Base-by-base conservation (phyloP, 2,329 filamentous ascomycete species). In the Mollisia scopiformis region DNA sequence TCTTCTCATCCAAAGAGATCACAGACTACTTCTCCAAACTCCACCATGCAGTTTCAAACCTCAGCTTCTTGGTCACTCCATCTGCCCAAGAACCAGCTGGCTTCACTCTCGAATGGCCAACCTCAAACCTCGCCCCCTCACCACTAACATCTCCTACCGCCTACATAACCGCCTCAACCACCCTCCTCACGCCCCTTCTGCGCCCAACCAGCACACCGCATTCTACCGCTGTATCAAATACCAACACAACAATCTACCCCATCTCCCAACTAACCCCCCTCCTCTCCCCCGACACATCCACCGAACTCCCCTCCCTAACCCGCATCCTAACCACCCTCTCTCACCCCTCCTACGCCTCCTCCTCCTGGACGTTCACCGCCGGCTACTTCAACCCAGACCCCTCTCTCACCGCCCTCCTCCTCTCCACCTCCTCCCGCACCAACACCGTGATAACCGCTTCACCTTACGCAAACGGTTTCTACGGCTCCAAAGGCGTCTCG, bases 361-460 rank as follows among this genome's bases (percentile, higher is more conserved):
- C 90, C 0, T 89, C 87, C 14, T 99, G 95, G 95, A 95, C 92
- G 0, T 98, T 99, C 75, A 98, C 95, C 0, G 95, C 95, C 0
- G 95, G 95, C 55, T 99, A 99, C 78, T 99, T 99, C 80, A 99
- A 99, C 78, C 96, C 96, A 58, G 93, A 93, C 6, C 90, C 93
- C 0, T 87, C 88, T 3, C 85, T 98, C 21, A 93, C 91, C 2
- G 85, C 88, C 39, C 84, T 97, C 0, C 82, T 99, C 0, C 86
- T 99, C 31, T 81, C 83, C 6, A 93, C 92, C 0, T 84, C 87
- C 1, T 90, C 88, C 0, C 76, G 78, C 1, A 82, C 81, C 43
- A 95, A 92, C 62, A 93, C 90, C 0, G 91, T 99, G 23, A 89
- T 99, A 57, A 97, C 95, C 0, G 95, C 95, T 1, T 93, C 92